Evolutionary conservation across 305 asterid genomes (phyloP), one percentile per base, ranked within the genome.

Genomic region (Fraxinus velutina): DNA sequence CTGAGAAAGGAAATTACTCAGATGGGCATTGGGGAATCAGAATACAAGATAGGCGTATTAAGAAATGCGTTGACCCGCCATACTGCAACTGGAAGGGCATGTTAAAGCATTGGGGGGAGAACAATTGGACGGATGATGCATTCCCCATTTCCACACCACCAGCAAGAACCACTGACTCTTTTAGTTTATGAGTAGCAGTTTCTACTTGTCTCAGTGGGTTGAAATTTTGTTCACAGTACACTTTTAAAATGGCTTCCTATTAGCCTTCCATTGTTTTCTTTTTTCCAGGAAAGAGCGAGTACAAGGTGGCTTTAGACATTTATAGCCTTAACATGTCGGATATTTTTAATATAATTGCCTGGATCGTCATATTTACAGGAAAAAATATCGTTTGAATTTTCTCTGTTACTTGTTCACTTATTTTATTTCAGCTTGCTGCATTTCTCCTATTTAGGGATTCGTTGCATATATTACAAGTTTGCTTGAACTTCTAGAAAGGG

Each of bases 41-140:
- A 21, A 86, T 90, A 6, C n/a, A 32, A 1, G 95, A 91, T 75
- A 60, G 34, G 17, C 85, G 93, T 22, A 34, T 88, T 7, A 85
- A 90, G 82, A 85, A 66, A 83, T 91, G 95, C 75, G 84, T 86
- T 30, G 92, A 88, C 84, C 74, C 68, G 10, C 87, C 89, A 64
- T 83, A 83, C 22, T 91, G 95, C 70, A 55, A 79, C 30, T 91
- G 95, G 95, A 81, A 82, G 80, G 83, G 86, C 50, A 91, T 86
- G 91, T 77, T 91, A 77, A 74, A 72, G 84, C 97, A 92, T 15
- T 92, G 97, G 97, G 97, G 97, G 2, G 90, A 92, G 84, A 85
- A 89, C 32, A 88, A 88, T 70, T 89, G 93, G 92, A 88, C 95
- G 0, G 83, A 86, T 32, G 57, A 30, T 22, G 83, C 80, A 0